These are phyloP conservation scores for Podaxis carcinomalis DNA, from an alignment of 768 basidiomycete genomes.

Conservation along the genomic window DNA sequence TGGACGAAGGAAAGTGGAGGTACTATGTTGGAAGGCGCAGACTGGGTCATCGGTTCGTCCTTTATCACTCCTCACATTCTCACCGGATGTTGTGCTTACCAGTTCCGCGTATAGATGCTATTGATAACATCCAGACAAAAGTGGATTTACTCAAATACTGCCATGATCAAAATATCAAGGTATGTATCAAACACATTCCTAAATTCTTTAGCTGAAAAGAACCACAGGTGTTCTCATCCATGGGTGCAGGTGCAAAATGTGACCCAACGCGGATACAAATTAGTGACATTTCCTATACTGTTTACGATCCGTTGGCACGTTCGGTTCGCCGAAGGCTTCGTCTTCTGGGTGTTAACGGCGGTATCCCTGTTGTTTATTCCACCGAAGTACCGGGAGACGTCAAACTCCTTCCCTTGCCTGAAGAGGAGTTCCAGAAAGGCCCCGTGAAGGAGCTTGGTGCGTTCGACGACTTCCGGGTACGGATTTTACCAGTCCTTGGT, in stretches of 20 bases:
- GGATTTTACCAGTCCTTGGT: constrained; percentile 91
- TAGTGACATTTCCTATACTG: constrained; percentile 86
- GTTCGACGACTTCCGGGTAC: constrained; percentile 90
- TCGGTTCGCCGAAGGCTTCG: constrained; percentile 79
- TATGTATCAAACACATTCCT: constrained; percentile 20
- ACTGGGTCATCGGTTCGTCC: constrained; percentile 86
- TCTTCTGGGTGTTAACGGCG: constrained; percentile 51
- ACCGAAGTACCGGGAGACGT: constrained; percentile 91
- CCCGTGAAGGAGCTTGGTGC: constrained; percentile 83
- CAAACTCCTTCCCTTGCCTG: constrained; percentile 82
- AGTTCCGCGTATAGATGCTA: constrained; percentile 60
- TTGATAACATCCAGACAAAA: constrained; percentile 96
- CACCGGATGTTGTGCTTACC: neutral
- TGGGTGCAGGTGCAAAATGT: constrained; percentile 93
- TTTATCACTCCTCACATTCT: neutral
- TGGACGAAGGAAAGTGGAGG: constrained; percentile 85
- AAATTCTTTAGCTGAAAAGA: neutral
- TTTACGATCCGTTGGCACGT: constrained; percentile 93
- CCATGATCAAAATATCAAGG: constrained; percentile 74
- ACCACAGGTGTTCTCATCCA: constrained; percentile 87
- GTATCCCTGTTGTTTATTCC: constrained; percentile 90
- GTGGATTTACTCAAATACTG: constrained; percentile 92
- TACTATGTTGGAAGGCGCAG: constrained; percentile 69
- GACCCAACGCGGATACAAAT: constrained; percentile 97
- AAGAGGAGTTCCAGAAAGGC: constrained; percentile 90